These are phyloP conservation scores for Lactifluus pinguis DNA, from an alignment of 768 basidiomycete genomes.

Conservation along the genomic window DNA sequence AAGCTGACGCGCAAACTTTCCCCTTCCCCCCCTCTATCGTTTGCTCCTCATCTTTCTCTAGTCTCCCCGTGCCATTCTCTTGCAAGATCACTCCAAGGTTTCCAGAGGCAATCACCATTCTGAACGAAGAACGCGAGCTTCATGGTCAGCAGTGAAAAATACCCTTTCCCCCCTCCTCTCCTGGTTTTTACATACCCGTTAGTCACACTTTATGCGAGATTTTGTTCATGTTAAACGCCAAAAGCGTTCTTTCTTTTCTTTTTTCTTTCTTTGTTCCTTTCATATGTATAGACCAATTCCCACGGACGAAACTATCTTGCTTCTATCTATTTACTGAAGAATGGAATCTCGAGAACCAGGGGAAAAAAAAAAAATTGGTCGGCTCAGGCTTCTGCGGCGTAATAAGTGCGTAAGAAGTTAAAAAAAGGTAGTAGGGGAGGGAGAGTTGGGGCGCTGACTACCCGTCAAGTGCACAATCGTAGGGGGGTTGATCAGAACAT, in stretches of 20 bases:
- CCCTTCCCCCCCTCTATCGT: neutral
- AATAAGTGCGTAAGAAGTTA: slow-evolving; percentile 2
- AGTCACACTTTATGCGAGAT: neutral
- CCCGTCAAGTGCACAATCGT: no score
- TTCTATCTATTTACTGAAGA: neutral
- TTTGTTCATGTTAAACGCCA: neutral
- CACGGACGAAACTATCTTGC: neutral
- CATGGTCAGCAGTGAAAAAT: neutral
- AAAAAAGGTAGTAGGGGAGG: no score
- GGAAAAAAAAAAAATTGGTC: neutral
- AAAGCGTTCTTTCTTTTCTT: neutral
- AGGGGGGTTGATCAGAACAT: no score
- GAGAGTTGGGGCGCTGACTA: no score
- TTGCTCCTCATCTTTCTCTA: neutral
- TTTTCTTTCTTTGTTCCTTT: neutral
- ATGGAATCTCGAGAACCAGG: neutral
- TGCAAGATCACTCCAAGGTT: slow-evolving; percentile 20
- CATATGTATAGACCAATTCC: neutral
- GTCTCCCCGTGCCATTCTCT: slow-evolving; percentile 18
- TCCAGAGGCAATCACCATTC: slow-evolving; percentile 12
- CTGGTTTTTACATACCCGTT: neutral
- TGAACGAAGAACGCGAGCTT: slow-evolving; percentile 14
- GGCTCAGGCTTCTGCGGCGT: neutral
- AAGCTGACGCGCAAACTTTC: neutral
- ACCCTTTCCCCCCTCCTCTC: no score